Percentiles rank a stretch among this genome's conserved stretches.
Conservation (phyloP, 148 eudicot genomes). For the Camellia sinensis region DNA sequence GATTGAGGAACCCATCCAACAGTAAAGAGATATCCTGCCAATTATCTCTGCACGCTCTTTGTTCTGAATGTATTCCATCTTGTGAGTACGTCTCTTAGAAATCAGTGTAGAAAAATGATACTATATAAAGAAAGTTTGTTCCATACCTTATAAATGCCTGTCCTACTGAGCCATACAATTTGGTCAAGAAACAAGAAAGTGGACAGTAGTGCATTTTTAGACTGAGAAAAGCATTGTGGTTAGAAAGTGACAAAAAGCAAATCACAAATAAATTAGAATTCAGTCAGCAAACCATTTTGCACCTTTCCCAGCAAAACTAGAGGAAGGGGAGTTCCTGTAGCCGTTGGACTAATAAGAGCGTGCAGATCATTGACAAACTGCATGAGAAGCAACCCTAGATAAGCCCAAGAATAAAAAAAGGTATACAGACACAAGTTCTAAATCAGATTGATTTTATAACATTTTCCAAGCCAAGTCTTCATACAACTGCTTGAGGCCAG, state of each 20-base stretch:
- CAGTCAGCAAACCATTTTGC: slow-evolving; percentile 2
- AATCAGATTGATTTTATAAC: background rate
- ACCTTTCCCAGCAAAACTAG: slow-evolving; percentile 88
- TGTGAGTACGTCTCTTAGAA: background rate
- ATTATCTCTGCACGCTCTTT: slow-evolving; percentile 73
- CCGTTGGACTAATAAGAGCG: slow-evolving; percentile 77
- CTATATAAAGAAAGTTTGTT: background rate
- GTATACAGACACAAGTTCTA: background rate
- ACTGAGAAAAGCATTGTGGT: slow-evolving; percentile 45
- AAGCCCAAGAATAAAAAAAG: background rate
- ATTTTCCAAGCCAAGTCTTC: background rate
- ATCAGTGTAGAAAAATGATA: slow-evolving; percentile 1
- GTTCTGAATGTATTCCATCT: slow-evolving; percentile 39
- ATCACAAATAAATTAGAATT: background rate
- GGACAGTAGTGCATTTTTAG: slow-evolving; percentile 90
- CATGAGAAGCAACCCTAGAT: background rate
- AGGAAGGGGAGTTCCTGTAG: slow-evolving; percentile 87
- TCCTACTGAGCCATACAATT: slow-evolving; percentile 94
- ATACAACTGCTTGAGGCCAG: background rate
- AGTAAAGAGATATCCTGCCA: slow-evolving; percentile 85
- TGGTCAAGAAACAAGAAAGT: slow-evolving; percentile 96
- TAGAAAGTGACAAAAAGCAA: slow-evolving; percentile 7
- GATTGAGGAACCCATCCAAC: slow-evolving; percentile 91
- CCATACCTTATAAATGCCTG: slow-evolving; percentile 90
- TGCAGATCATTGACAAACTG: slow-evolving; percentile 97